Evolutionary conservation across 2,329 filamentous ascomycete species (phyloP), one percentile per base, ranked within the genome.

Genomic region (Penicillium capsulatum): DNA sequence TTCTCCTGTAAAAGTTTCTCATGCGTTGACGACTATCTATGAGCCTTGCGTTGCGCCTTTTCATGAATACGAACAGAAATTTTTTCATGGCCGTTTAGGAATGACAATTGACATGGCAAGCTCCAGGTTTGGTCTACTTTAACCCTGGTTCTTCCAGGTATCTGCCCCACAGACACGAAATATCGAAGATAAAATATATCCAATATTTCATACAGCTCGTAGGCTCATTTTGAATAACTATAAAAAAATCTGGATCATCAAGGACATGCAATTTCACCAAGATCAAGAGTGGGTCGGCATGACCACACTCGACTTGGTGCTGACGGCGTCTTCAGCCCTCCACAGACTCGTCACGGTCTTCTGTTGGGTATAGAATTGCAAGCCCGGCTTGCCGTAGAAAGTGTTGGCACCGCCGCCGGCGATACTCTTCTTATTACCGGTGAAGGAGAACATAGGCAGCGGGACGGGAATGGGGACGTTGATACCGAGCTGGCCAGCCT

Each of bases 341-440:
- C 92, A 98, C 63, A 94, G 70, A 52, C 87, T 84, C 37, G 92
- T 98, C 34, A 98, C 92, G 2, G 92, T 98, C 85, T 98, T 97
- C 61, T 86, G 79, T 71, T 97, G 92, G 3, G 92, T 98, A 69
- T 94, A 97, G 64, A 98, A 98, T 62, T 86, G 83, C 63, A 98
- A 69, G 16, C 91, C 92, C 1, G 89, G 87, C 68, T 86, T 85
- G 52, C 92, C 92, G 69, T 98, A 98, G 65, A 98, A 97, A 11
- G 89, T 94, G 70, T 80, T 94, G 26, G 86, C 85, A 45, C 92
- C 91, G 36, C 90, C 90, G 38, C 91, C 92, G 1, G 92, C 92
- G 41, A 97, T 76, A 59, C 82, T 88, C 76, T 85, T 90, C 82
- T 98, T 91, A 73, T 83, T 83, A 13, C 79, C 79, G 2, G 79